A percentile compares a stretch with the other conserved stretches of the same genome.
phyloP scores from a whole-genome alignment of 2,329 filamentous ascomycete genomes.

The Verticillium longisporum region DNA sequence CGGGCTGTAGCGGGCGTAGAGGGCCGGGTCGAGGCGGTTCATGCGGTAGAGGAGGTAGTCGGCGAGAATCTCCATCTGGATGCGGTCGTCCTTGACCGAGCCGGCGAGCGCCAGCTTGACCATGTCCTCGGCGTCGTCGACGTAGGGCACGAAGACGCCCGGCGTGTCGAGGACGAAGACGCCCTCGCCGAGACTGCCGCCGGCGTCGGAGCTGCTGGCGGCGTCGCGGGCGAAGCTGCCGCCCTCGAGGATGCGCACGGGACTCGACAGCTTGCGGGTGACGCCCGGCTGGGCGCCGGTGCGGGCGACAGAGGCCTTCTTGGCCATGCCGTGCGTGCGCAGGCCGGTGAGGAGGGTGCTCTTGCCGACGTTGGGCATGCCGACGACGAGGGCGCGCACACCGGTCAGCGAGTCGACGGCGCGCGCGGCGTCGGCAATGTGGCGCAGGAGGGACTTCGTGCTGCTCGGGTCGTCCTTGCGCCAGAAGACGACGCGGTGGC shows the following conservation, averaged over 20 bases:
- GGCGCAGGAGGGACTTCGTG: conserved; percentile 30
- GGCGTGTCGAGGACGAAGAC: conserved; percentile 90
- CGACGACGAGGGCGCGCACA: conserved; percentile 77
- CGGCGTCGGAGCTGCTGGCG: conserved; percentile 11
- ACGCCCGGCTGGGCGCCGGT: conserved; percentile 87
- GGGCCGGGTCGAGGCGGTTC: conserved; percentile 55
- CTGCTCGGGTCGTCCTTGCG: conserved; percentile 24
- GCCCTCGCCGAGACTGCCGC: conserved; percentile 38
- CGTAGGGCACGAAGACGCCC: conserved; percentile 90
- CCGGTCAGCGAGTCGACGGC: conserved; percentile 59
- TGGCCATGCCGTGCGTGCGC: conserved; percentile 57
- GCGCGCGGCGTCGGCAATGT: conserved; percentile 23
- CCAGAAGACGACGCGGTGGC: conserved; percentile 34
- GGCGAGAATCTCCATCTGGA: conserved; percentile 69
- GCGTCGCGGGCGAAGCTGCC: conserved; percentile 11
- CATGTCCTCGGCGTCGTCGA: conserved; percentile 80
- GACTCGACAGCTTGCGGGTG: conserved; percentile 75
- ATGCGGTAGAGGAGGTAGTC: conserved; percentile 87
- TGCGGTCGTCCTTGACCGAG: conserved; percentile 82
- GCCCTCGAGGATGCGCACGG: conserved; percentile 64
- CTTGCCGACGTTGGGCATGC: conserved; percentile 98
- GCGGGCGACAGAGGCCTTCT: conserved; percentile 58
- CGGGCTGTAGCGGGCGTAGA: conserved; percentile 55
- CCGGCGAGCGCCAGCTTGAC: conserved; percentile 89
- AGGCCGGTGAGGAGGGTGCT: conserved; percentile 88